Conservation (phyloP, 495 filamentous ascomycete genomes). For the Aspergillus homomorphus region DNA sequence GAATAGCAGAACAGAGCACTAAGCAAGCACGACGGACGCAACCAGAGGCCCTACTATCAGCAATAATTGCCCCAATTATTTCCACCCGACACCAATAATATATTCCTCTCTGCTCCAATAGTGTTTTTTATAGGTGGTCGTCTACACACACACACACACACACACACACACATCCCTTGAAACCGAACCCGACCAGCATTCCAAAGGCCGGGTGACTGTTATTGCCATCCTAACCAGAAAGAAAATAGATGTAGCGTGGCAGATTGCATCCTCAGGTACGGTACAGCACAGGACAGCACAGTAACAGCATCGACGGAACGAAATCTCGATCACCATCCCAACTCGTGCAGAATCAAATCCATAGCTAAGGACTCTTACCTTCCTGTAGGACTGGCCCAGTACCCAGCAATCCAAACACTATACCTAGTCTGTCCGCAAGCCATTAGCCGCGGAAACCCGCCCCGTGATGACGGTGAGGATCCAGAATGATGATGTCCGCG, state of each 20-base stretch:
- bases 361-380: not conserved
- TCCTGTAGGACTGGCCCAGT: not conserved
- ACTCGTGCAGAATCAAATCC: not conserved
- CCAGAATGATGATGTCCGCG: too few relatives aligned
- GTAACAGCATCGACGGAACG: too few relatives aligned
- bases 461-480: not conserved
- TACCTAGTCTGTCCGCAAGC: not conserved
- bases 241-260: too few relatives aligned
- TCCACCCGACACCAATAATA: constrained; percentile 1
- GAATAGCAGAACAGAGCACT: not conserved
- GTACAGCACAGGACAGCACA: too few relatives aligned
- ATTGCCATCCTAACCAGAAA: too few relatives aligned
- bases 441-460: not conserved
- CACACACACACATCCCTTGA: not conserved
- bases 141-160: too few relatives aligned
- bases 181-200: not conserved
- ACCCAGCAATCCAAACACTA: not conserved
- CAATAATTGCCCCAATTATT: constrained; percentile 5
- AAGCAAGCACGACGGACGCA: not conserved
- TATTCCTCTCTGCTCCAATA: not conserved
- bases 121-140: too few relatives aligned
- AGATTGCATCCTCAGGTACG: too few relatives aligned
- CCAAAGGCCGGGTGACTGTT: not conserved
- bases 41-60: not conserved
- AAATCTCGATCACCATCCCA: too few relatives aligned